phyloP scores from a whole-genome alignment of 768 basidiomycete genomes.

The Calvatia gigantea region DNA sequence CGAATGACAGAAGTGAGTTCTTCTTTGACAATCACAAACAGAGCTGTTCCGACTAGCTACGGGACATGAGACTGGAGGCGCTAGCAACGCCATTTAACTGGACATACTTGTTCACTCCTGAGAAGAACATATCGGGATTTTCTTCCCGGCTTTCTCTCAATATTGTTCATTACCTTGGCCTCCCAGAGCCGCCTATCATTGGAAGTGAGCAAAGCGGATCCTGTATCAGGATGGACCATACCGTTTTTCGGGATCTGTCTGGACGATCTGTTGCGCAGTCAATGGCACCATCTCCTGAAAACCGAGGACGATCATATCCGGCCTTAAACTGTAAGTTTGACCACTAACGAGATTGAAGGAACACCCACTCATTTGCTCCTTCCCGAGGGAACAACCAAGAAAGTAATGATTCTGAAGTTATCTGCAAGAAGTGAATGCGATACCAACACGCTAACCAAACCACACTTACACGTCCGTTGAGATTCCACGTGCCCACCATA shows the following conservation, averaged over 20 bases:
- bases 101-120: slow-evolving; percentile 82
- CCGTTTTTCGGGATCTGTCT: slow-evolving; percentile 93
- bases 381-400: slow-evolving; percentile 89
- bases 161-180: slow-evolving; percentile 69
- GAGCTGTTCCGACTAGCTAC: slow-evolving; percentile 91
- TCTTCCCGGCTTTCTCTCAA: slow-evolving; percentile 67
- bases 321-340: slow-evolving; percentile 36
- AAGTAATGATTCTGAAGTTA: slow-evolving; percentile 76
- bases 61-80: slow-evolving; percentile 14
- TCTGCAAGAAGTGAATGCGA: slow-evolving; percentile 30
- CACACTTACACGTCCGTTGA: slow-evolving; percentile 77
- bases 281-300: slow-evolving; percentile 98
- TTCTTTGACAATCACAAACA: slow-evolving; percentile 80
- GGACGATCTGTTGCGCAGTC: slow-evolving; percentile 96
- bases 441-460: not conserved
- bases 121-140: slow-evolving; percentile 78
- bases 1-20: slow-evolving; percentile 77
- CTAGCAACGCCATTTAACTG: not conserved
- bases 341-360: slow-evolving; percentile 18
- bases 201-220: not conserved
- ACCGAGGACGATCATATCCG: slow-evolving; percentile 86
- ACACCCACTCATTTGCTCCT: slow-evolving; percentile 41
- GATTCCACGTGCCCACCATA: slow-evolving; percentile 93
- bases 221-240: slow-evolving; percentile 23
- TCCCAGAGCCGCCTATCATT: slow-evolving; percentile 82